Conservation (phyloP, 2,329 filamentous ascomycete genomes). For the Xylariomycetidae sp. region DNA sequence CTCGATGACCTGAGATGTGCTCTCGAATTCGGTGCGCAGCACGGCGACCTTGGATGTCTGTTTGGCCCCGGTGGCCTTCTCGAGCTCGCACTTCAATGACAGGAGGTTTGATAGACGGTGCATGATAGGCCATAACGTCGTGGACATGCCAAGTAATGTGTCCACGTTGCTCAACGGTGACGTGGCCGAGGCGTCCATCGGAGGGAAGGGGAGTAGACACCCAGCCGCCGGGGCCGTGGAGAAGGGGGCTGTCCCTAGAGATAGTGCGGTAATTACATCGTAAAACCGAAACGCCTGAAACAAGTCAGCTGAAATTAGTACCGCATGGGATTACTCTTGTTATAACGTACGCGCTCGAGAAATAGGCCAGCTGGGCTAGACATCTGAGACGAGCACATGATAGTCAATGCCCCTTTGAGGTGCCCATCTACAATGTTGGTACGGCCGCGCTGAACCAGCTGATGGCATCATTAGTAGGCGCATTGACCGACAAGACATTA, state of each 20-base stretch:
- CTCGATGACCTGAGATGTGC: constrained; percentile 51
- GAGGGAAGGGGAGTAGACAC: constrained; percentile 42
- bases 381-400: constrained; percentile 48
- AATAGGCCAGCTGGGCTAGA: constrained; percentile 51
- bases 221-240: constrained; percentile 44
- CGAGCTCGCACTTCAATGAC: constrained; percentile 47
- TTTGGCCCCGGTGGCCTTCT: constrained; percentile 37
- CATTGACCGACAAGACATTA: too few species aligned
- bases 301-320: neutral
- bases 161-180: constrained; percentile 51
- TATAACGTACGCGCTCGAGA: constrained; percentile 47
- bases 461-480: too few species aligned
- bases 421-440: constrained; percentile 59
- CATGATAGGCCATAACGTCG: constrained; percentile 59
- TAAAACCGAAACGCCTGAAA: constrained; percentile 59
- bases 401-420: constrained; percentile 56
- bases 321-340: too few species aligned
- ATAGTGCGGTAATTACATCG: constrained; percentile 60
- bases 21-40: constrained; percentile 46
- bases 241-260: constrained; percentile 54
- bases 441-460: constrained; percentile 57
- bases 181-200: constrained; percentile 37
- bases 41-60: constrained; percentile 41
- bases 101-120: constrained; percentile 54
- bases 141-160: constrained; percentile 57